Evolutionary conservation across 768 basidiomycete species (phyloP), one percentile per base, ranked within the genome.

Genomic region (Leccinum variicolor): DNA sequence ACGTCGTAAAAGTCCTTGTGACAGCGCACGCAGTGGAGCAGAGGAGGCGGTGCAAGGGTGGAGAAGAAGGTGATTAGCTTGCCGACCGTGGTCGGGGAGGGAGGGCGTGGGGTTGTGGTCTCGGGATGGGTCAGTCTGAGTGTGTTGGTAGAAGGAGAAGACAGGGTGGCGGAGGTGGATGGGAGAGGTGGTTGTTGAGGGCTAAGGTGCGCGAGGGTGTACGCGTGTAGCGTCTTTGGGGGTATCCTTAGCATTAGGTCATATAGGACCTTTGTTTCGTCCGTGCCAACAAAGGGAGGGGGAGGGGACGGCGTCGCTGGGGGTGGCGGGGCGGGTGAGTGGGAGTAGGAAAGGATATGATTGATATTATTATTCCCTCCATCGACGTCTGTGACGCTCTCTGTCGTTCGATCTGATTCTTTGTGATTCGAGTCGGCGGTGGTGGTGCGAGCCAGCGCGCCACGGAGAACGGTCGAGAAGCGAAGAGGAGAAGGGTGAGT

Each of bases 21-120:
- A 68, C 90, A 92, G 3, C 90, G 82, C 21, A 84, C 79, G 59
- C 90, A 92, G 62, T 92, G 90, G 10, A 89, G 75, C 41, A 75
- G 73, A 3, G 87, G 87, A 1, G 90, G 90, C 0, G 86, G 87
- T 0, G 76, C 73, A 48, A 92, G 83, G 3, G 77, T 66, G 6
- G 80, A 69, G 68, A 90, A 90, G 71, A 91, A 91, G 0, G 74
- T 47, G 3, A 80, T 74, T 6, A 91, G 74, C 17, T 78, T 70
- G 14, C 77, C 63, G 6, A 88, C 74, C 0, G 76, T 77, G 21
- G 69, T 62, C 2, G 73, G 74, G 4, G 76, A 74, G 0, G 73
- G 71, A 1, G 65, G 64, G 11, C 67, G 64, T 6, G 57, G 48
- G 9, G 39, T 29, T n/a, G 39, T 39, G 9, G 19, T 31, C 9